Evolutionary conservation across 768 basidiomycete species (phyloP).

Genomic region (Saitozyma sp.): DNA sequence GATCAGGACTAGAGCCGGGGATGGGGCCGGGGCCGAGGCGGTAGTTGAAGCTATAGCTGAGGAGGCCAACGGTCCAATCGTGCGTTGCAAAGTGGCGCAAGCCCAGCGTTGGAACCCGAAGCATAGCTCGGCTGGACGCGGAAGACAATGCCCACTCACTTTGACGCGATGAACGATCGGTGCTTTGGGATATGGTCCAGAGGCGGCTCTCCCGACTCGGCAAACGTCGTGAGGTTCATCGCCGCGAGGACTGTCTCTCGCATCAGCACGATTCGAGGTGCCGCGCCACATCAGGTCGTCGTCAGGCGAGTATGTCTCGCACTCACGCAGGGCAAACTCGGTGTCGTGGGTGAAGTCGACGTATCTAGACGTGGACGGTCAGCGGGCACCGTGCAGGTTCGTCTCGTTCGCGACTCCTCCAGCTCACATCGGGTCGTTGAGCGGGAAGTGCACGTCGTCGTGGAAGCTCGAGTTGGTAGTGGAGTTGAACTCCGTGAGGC

Average conservation of each 20-base stretch:
- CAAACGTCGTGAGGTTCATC: slow-evolving; percentile 52
- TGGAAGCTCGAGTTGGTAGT: slow-evolving; percentile 83
- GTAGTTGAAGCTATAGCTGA: too few relatives aligned
- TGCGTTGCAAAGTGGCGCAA: too few relatives aligned
- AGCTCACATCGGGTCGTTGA: slow-evolving; percentile 43
- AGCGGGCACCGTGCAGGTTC: too few relatives aligned
- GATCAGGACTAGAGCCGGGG: too few relatives aligned
- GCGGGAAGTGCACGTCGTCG: slow-evolving; percentile 56
- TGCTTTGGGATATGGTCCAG: slow-evolving; percentile 50
- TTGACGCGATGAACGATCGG: slow-evolving; percentile 67
- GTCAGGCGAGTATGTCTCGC: not conserved
- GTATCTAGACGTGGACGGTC: slow-evolving; percentile 37
- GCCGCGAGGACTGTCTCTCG: slow-evolving; percentile 43
- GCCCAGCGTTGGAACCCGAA: too few relatives aligned
- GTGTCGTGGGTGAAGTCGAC: slow-evolving; percentile 56
- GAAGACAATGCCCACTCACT: slow-evolving; percentile 45
- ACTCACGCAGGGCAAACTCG: slow-evolving; percentile 30
- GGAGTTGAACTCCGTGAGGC: slow-evolving; percentile 60
- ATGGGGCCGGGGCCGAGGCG: not conserved
- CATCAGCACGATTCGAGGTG: not conserved
- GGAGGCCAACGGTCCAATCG: too few relatives aligned
- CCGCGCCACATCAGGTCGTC: not conserved
- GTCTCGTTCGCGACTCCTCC: not conserved
- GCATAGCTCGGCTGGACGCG: too few relatives aligned
- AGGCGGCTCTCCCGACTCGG: slow-evolving; percentile 45